Evolutionary conservation across 257 asterid genomes (phyloP), one percentile per base, ranked within the genome.

Genomic region (Fraxinus cuspidata): DNA sequence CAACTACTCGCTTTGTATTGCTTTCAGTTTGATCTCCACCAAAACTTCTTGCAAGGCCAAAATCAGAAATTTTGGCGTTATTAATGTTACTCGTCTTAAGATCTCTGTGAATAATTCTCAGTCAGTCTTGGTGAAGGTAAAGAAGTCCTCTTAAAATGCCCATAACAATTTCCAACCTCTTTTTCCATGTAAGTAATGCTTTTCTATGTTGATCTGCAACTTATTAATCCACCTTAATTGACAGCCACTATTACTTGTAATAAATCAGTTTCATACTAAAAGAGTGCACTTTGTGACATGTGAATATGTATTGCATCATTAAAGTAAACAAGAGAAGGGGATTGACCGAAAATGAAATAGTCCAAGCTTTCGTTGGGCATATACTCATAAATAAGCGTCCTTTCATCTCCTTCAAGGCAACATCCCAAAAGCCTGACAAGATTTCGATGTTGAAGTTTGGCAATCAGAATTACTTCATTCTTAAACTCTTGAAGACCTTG

Each of bases 381-480:
- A 15, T 47, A 47, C 56, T 47, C 56, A 3, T 47, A 47, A 15
- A 47, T 47, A 15, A 47, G 56, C 19, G 15, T 12, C 56, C 56
- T 47, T 47, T 47, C 56, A 47, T 47, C 56, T 15, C 56, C 56
- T 47, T 47, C 56, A 47, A 47, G 56, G 56, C 56, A 47, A 47
- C 56, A 47, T 15, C 56, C 56, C 7, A 47, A 47, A 47, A 47
- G 56, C 19, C 19, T 47, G n/a, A 47, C 56, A 47, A 44, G 53
- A 56, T 77, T 77, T 77, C 75, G 40, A 37, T 77, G 80, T 37
- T 77, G 80, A 37, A 77, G 75, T 53, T 77, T 77, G 4, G 80
- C 71, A 1, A 77, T 77, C 75, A 77, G 66, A 35, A 51, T 47
- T 12, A 77, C 35, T 69, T 77, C 80, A 37, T 70, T 77, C 38